Base-by-base conservation (phyloP, 2,329 filamentous ascomycete genomes). In the Cercospora citrullina region DNA sequence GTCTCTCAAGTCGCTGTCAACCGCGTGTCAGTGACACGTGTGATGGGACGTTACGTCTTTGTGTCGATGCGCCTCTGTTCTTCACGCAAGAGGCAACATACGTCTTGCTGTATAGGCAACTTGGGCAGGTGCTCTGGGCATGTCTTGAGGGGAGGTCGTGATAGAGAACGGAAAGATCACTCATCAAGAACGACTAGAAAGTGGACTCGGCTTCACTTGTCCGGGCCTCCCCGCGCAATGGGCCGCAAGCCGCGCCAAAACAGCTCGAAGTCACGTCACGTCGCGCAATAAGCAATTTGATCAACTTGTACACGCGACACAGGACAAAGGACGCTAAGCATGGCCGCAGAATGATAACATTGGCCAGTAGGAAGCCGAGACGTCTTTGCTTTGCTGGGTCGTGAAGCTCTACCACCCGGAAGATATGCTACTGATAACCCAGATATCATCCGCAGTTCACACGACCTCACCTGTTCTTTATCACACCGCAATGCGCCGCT, bases 371-470 rank as follows among this genome's bases (percentile, higher is more conserved):
- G 48, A 28, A 14, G 4, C 48, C 48, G 48, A 55, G 18, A 23
- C 23, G n/a, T 12, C 16, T 55, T 26, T 28, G 48, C 48, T 55
- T 55, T 55, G 48, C 48, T 28, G 23, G 48, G 23, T 26, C 16
- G 10, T 28, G 21, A 26, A 55, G 21, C 14, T 28, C 21, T 28
- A 16, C 23, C 23, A 16, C 48, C 48, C 48, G 48, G 48, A 26
- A 55, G 12, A 55, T 55, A 26, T 55, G 48, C 10, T 55, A n/a
- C 48, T 55, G 48, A 59, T 36, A 36, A 59, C 55, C 55, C 55
- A 59, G 18, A 59, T 59, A 55, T 59, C 28, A 31, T 31, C 55
- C 55, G 55, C 55, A 59, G 30, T 59, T 59, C 28, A 36, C 28
- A 59, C 55, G 55, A 59, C 55, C n/a, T 31, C 55, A 36, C 28